Conservation (phyloP, 2,329 filamentous ascomycete species). For the Venturia effusa region DNA sequence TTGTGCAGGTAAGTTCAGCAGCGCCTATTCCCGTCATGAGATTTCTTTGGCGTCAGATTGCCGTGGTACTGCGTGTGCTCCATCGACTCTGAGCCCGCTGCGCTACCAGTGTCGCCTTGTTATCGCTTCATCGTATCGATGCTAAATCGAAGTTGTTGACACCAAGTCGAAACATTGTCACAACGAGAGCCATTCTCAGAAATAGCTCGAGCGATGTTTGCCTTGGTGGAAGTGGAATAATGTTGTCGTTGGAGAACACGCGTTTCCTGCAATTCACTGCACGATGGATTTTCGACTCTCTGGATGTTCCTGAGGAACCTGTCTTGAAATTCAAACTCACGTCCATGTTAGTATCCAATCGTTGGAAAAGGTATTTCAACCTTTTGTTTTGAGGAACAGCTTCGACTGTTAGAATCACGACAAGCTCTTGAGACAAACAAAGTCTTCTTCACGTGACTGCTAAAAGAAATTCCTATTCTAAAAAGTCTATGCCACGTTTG, state of each 20-base stretch:
- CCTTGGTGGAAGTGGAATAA: background rate
- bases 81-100: background rate
- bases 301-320: no score
- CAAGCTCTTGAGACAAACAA: background rate
- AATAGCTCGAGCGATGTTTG: background rate
- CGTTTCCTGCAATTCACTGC: background rate
- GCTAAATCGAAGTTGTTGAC: background rate
- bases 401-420: background rate
- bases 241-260: background rate
- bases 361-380: background rate
- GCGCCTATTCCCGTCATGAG: background rate
- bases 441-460: background rate
- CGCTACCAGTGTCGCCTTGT: background rate
- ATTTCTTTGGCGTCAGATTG: background rate
- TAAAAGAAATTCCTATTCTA: background rate
- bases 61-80: background rate
- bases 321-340: no score
- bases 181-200: background rate
- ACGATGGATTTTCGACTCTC: background rate
- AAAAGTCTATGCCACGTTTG: background rate
- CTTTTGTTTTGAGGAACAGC: no score
- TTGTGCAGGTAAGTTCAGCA: background rate
- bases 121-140: background rate
- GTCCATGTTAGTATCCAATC: no score
- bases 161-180: background rate